Percentiles rank a stretch among this genome's conserved stretches.
Conservation (phyloP, 75 land plant genomes). For the Pinus albicaulis region DNA sequence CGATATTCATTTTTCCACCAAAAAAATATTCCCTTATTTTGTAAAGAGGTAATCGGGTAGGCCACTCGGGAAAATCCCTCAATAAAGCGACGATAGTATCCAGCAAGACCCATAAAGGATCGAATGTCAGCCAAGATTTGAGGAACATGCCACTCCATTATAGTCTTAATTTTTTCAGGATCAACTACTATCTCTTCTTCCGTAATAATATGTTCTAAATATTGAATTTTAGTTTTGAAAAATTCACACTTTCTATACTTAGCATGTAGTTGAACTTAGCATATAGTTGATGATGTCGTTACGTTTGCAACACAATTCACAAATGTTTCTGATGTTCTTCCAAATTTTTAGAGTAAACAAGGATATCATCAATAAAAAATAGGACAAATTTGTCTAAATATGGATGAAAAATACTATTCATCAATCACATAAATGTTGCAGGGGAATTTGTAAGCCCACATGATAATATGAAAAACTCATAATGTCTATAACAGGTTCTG, state of each 20-base stretch:
- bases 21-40: neutral
- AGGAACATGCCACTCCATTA: constrained; percentile 7
- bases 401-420: constrained; percentile 8
- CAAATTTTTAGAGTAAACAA: neutral
- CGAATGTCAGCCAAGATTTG: neutral
- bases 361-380: constrained; percentile 6
- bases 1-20: neutral
- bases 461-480: no score
- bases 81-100: neutral
- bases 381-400: neutral
- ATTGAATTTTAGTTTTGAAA: neutral
- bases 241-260: constrained; percentile 1
- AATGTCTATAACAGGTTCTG: no score
- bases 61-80: neutral
- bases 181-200: neutral
- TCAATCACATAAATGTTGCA: neutral
- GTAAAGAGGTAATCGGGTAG: neutral
- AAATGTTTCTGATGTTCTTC: constrained; percentile 10
- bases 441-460: no score
- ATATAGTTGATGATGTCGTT: constrained; percentile 2
- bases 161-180: neutral
- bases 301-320: neutral
- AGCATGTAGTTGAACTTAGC: neutral
- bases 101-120: constrained; percentile 4
- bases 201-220: neutral